These are phyloP conservation scores for Pythium chondricola DNA, from an alignment of 352 stramenopile species.

Conservation along the genomic window DNA sequence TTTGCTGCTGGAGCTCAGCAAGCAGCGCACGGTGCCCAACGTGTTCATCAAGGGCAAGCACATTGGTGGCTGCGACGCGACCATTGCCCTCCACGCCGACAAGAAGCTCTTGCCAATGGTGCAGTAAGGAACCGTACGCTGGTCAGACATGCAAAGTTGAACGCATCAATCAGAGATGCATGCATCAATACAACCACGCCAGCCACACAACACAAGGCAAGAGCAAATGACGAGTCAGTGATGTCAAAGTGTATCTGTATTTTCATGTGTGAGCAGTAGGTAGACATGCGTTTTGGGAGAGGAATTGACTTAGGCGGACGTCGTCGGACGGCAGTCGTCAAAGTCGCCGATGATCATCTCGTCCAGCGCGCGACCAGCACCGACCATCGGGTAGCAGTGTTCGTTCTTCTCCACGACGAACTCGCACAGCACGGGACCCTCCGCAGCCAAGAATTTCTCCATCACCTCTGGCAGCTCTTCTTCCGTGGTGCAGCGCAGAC, in stretches of 20 bases:
- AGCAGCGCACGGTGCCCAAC: conserved; percentile 96
- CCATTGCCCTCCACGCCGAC: conserved; percentile 40
- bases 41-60: conserved; percentile 97
- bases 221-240: too few species aligned
- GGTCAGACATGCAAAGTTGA: too few species aligned
- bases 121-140: background rate
- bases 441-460: conserved; percentile 90
- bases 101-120: conserved; percentile 35
- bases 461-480: conserved; percentile 89
- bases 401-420: conserved; percentile 94
- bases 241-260: too few species aligned
- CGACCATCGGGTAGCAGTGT: conserved; percentile 94
- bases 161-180: too few species aligned
- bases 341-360: conserved; percentile 97
- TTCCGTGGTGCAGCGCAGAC: conserved; percentile 83
- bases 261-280: too few species aligned
- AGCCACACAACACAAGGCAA: too few species aligned
- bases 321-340: conserved; percentile 89
- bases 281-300: too few species aligned
- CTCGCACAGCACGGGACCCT: conserved; percentile 91
- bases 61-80: conserved; percentile 92
- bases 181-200: too few species aligned
- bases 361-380: conserved; percentile 84
- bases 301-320: conserved; percentile 89
- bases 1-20: conserved; percentile 88